These are phyloP conservation scores for Erysimum cheiri DNA, from an alignment of 441 rosid genomes.

Conservation along the genomic window DNA sequence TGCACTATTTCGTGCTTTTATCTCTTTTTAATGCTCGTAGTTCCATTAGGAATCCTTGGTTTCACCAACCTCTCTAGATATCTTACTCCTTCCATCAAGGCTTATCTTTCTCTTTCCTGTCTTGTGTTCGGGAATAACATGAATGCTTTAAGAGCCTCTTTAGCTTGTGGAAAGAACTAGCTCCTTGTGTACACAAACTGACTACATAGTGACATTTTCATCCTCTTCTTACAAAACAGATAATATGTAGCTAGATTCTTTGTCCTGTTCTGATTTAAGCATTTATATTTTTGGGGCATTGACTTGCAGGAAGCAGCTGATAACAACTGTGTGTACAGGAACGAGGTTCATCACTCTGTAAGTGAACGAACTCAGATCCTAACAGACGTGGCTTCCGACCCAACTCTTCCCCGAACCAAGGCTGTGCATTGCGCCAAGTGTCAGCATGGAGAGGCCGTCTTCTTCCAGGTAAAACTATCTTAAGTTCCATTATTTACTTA, in stretches of 20 bases:
- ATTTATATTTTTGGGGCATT: not conserved
- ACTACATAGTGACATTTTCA: not conserved
- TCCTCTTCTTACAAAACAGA: not conserved
- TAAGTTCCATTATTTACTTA: not conserved
- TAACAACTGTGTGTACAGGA: constrained; percentile 81
- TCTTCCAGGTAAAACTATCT: constrained; percentile 73
- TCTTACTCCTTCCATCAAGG: not conserved
- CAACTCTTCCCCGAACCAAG: constrained; percentile 96
- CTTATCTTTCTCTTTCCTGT: not conserved
- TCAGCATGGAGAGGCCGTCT: constrained; percentile 84
- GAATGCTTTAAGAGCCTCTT: not conserved
- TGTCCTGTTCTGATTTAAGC: not conserved
- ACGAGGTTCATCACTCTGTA: constrained; percentile 86
- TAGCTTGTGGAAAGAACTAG: not conserved
- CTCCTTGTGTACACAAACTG: not conserved
- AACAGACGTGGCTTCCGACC: constrained; percentile 96
- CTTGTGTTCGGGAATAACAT: not conserved
- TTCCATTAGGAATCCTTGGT: not conserved
- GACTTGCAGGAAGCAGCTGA: constrained; percentile 78
- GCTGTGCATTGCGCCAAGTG: constrained; percentile 70
- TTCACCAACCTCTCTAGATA: constrained; percentile 6
- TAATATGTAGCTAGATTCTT: not conserved
- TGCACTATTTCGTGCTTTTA: not conserved
- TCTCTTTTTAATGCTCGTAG: not conserved
- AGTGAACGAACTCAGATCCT: constrained; percentile 85